Base-by-base conservation (phyloP, 2,329 filamentous ascomycete genomes). In the Rutstroemia sp. region DNA sequence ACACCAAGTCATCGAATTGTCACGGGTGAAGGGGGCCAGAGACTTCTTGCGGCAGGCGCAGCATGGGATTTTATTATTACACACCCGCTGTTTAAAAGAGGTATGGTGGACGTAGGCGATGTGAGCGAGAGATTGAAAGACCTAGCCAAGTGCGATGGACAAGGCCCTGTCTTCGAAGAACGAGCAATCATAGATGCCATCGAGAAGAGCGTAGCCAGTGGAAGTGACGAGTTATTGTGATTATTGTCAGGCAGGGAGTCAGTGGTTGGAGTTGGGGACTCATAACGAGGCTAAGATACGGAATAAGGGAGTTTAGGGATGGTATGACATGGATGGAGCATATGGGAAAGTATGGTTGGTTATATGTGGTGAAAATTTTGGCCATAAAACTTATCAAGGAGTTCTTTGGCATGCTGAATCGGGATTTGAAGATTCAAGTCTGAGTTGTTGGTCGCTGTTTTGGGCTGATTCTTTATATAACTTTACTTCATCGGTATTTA, bases 1-100 rank as follows among this genome's bases (percentile, higher is more conserved):
- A 76, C 75, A 2, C 82, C 81, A 1, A 82, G 80, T 58, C 87
- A 91, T 69, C 80, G 87, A n/a, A 79, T 91, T 60, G 80, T 82
- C 30, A 79, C 81, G 25, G 82, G 81, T 41, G 77, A 82, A n/a
- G 77, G 82, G n/a, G 88, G 88, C 4, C 83, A 89, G 68, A 78
- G 79, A 30, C 73, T 95, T 14, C 76, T 94, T 6, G 87, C 86
- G 39, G 86, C 87, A 0, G 85, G 85, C 17, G 88, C 89, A 2
- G 87, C 91, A 0, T 97, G 92, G 92, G 92, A 96, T 66, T 76
- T 91, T 54, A 94, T 97, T 58, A 88, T 95, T 67, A 78, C 76
- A 53, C 89, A 96, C 70, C 83, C 88, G 6, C 73, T 91, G 8
- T 95, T 88, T 69, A 82, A 84, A 69, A 79, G 81, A 48, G 90